Conservation (phyloP, 1,284 basidiomycete genomes). For the Cryptococcus sp. region DNA sequence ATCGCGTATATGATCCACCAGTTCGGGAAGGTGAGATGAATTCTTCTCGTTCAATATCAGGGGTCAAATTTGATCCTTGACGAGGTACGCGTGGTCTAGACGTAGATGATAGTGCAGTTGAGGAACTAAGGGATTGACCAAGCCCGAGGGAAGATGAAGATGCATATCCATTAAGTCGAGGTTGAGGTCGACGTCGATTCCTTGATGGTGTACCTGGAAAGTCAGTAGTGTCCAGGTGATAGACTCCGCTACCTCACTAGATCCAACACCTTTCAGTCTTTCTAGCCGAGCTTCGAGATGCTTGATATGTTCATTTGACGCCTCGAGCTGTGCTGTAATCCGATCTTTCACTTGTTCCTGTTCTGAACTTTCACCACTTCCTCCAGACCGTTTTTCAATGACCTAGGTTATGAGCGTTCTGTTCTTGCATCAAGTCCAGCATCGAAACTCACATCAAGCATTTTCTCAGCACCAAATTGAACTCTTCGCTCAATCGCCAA, state of each 20-base stretch:
- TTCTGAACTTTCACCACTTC: slow-evolving; percentile 20
- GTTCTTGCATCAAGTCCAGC: neutral
- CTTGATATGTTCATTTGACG: slow-evolving; percentile 40
- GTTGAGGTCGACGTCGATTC: slow-evolving; percentile 25
- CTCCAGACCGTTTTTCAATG: slow-evolving; percentile 29
- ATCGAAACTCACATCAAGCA: slow-evolving; percentile 48
- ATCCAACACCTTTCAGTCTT: slow-evolving; percentile 25
- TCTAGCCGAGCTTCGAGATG: slow-evolving; percentile 36
- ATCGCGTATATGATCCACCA: neutral
- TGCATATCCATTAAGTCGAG: slow-evolving; percentile 34
- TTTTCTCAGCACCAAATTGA: slow-evolving; percentile 54
- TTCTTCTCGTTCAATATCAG: slow-evolving; percentile 13
- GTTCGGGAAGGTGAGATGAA: slow-evolving; percentile 1
- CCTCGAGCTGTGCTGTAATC: slow-evolving; percentile 46
- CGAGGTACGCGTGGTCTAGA: slow-evolving; percentile 25
- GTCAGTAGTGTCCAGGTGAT: neutral
- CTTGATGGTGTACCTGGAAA: slow-evolving; percentile 25
- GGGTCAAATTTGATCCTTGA: slow-evolving; percentile 27
- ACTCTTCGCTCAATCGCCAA: slow-evolving; percentile 51
- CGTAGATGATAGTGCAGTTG: slow-evolving; percentile 22
- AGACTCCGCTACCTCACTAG: neutral
- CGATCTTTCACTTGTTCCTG: slow-evolving; percentile 36
- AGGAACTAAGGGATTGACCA: slow-evolving; percentile 17
- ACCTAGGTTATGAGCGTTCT: slow-evolving; percentile 20
- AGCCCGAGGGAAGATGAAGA: slow-evolving; percentile 29